phyloP scores from a whole-genome alignment of 352 stramenopile genomes.

The Phytopythium chamaehyphon region DNA sequence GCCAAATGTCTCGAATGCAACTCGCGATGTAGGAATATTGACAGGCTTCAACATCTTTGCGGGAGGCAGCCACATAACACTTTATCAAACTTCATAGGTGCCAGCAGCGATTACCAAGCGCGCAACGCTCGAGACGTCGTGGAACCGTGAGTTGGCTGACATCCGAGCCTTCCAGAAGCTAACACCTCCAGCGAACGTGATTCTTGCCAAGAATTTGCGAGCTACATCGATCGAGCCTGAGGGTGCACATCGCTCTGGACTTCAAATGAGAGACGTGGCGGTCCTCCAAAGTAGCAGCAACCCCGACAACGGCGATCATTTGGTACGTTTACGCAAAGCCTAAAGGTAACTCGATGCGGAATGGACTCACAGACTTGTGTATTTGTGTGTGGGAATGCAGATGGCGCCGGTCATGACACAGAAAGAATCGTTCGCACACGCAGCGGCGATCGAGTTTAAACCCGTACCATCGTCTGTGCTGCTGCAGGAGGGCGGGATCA shows the following conservation, averaged over 20 bases:
- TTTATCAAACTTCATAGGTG: constrained; percentile 4
- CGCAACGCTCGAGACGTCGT: constrained; percentile 37
- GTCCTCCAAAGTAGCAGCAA: constrained; percentile 3
- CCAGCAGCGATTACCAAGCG: constrained; percentile 33
- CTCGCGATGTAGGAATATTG: constrained; percentile 16
- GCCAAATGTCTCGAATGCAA: constrained; percentile 32
- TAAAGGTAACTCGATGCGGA: too few species aligned
- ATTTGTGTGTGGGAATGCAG: too few species aligned
- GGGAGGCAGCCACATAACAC: neutral
- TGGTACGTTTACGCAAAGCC: too few species aligned
- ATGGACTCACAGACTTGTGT: too few species aligned
- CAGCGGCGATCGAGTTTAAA: constrained; percentile 41
- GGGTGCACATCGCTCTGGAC: constrained; percentile 10
- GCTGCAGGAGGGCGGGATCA: constrained; percentile 60
- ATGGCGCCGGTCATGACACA: constrained; percentile 40
- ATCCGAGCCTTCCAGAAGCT: constrained; percentile 43
- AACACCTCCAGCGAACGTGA: constrained; percentile 18
- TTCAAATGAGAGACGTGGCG: constrained; percentile 24
- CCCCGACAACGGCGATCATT: neutral
- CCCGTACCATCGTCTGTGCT: constrained; percentile 41
- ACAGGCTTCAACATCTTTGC: too few species aligned
- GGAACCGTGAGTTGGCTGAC: constrained; percentile 62
- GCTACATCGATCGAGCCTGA: constrained; percentile 17
- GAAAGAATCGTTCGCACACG: constrained; percentile 41
- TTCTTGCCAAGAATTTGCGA: constrained; percentile 35